Evolutionary conservation across 331 rosid species (phyloP), one percentile per base, ranked within the genome.

Genomic region (Arachis monticola): DNA sequence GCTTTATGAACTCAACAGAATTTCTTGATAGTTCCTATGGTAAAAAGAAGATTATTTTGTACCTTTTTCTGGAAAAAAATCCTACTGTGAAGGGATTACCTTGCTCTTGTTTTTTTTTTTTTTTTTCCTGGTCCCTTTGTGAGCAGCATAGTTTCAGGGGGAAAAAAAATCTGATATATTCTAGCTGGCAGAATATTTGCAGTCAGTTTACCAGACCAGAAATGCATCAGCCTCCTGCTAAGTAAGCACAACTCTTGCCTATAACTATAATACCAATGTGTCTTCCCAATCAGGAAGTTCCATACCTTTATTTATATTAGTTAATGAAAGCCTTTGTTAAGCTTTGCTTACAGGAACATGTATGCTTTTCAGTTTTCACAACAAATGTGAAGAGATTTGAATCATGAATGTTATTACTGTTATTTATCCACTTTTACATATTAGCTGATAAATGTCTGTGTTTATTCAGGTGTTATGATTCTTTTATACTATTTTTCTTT

Each of bases 161-260:
- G 22, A 8, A 65, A 44, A 55, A 53, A 44, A 55, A 55, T 7
- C 79, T 74, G 60, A 79, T 70, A 60, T 56, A 55, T 45, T 79
- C 59, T 75, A 79, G 78, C 76, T 69, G 79, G 88, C 92, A 92
- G 97, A 80, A 58, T 41, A 67, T 73, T 57, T 68, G 69, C 72
- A 71, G 71, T 44, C 59, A n/a, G 31, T 46, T 80, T 46, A n/a
- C 73, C 63, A 1, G 75, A 51, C 85, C 64, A 52, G 80, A 76
- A 79, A 76, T 64, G 58, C 69, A 76, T 77, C 84, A 76, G 77
- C 86, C 78, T 65, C 73, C 51, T 45, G 78, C 70, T 53, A 78
- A 47, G 97, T 92, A 87, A 32, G 93, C 51, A 62, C 55, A 56
- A 74, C 77, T 74, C 77, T 65, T 45, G 14, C 30, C 17, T 42